Evolutionary conservation across 1,284 basidiomycete genomes (phyloP), one percentile per base, ranked within the genome.

Genomic region (Schizophyllum amplum): DNA sequence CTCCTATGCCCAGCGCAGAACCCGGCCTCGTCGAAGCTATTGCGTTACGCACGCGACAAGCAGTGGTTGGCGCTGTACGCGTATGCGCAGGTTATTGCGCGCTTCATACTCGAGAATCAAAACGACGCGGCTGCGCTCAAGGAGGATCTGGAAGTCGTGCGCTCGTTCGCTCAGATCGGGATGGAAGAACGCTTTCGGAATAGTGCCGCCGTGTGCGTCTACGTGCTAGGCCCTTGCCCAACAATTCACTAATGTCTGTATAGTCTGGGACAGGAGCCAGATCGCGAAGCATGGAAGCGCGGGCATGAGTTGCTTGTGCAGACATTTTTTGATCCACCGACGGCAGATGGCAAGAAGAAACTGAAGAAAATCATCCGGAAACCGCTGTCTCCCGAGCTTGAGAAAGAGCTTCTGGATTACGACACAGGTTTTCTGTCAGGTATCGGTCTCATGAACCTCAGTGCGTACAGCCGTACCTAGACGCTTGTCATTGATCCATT

Each of bases 371-470:
- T 88, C 20, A 62, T 88, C 51, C 84, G 76, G 64, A 83, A 80
- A 60, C 77, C 82, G 0, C 63, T 87, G 4, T 76, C 75, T 0
- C 69, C 75, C 20, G 76, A 80, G 7, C 69, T 89, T 27, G 73
- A 75, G 17, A 70, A 75, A 23, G 78, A 79, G 23, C 72, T 94
- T 48, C 92, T 94, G 71, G 79, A 79, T 21, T 90, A 87, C 64
- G 81, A 88, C n/a, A 55, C 60, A 17, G 81, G 79, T 1, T 93
- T 92, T 68, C 72, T 91, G 27, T 76, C 79, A 47, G 79, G 85
- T 0, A 71, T 94, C n/a, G 91, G 92, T 0, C 78, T 87, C 51
- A 90, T 92, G 81, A 91, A 83, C 63, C 79, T 95, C 55, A 95
- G 88, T 90, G 13, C 27, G 27, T 33, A 6, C 20, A 13, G 47